Conservation (phyloP, 345 rosid species). For the Triadica sebifera region DNA sequence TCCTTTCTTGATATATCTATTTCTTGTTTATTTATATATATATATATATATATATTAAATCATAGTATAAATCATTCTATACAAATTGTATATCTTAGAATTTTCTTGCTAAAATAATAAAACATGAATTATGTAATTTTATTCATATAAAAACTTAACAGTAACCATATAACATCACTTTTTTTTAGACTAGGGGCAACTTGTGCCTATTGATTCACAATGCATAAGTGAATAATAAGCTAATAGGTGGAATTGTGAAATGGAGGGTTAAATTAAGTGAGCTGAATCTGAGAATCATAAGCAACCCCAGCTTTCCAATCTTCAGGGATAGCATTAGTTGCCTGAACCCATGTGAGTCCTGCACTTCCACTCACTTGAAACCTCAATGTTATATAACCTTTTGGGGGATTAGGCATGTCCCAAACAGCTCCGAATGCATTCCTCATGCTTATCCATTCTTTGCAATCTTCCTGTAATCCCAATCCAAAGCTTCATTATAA, state of each 20-base stretch:
- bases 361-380: constrained; percentile 47
- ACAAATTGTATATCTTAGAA: background rate
- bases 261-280: constrained; percentile 27
- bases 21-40: too few species aligned
- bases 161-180: background rate
- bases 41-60: too few species aligned
- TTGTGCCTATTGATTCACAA: background rate
- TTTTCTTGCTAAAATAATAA: background rate
- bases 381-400: constrained; percentile 47
- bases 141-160: background rate
- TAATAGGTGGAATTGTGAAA: background rate
- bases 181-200: too few species aligned
- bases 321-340: constrained; percentile 47
- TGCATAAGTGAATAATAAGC: background rate
- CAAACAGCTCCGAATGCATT: constrained; percentile 71
- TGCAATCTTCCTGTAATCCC: constrained; percentile 47
- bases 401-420: constrained; percentile 59
- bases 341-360: constrained; percentile 53
- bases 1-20: too few species aligned
- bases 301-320: constrained; percentile 67
- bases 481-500: background rate
- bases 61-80: too few species aligned
- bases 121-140: background rate
- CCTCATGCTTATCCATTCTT: constrained; percentile 70
- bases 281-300: constrained; percentile 55